Base-by-base conservation (phyloP, 371 early-diverging fungal genomes). In the Pancytospora philotis region DNA sequence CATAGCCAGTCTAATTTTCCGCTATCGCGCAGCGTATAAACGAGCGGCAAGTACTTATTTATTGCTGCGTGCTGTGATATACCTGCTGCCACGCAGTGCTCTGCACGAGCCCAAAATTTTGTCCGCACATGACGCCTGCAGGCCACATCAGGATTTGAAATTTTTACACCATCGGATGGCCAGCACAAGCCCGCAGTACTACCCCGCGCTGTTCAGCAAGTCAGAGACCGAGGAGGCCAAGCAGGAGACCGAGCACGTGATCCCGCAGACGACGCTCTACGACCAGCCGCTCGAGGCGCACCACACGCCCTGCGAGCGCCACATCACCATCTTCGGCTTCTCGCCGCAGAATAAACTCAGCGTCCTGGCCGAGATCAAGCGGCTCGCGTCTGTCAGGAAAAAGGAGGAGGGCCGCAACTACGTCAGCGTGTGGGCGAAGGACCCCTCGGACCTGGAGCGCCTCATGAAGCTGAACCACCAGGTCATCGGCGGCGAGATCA, bases 381-480 rank as follows among this genome's bases (percentile, higher is more conserved):
- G 57, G 31, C 19, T 41, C 36, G 71, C 63, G 19, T 62, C 65
- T 27, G 55, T 80, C 4, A 52, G 70, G 31, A 66, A 71, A 16
- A 76, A 74, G 22, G 76, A 74, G 60, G 66, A 80, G 36, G 80
- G 80, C 32, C 71, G 66, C 41, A 80, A 80, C 55, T 80, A 73
- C 71, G 61, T 80, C 37, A 69, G 74, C 62, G 76, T 80, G 31
- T 49, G 66, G 34, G 72, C 58, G 50, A 70, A 73, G 30, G 50
- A 58, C 32, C 67, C 71, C 16, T 71, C 71, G 3, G 28, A 48
- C 22, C 65, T 73, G 25, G 62, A 65, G 10, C 51, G 28, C 48
- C 67, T 69, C 13, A 52, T 74, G 8, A 39, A 49, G 27, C 55
- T 76, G 10, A 77, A 70, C 52, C 66, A 53, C 0, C 3, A 10